phyloP scores from a whole-genome alignment of 2,329 filamentous ascomycete species.

The Clarireedia hainanense region DNA sequence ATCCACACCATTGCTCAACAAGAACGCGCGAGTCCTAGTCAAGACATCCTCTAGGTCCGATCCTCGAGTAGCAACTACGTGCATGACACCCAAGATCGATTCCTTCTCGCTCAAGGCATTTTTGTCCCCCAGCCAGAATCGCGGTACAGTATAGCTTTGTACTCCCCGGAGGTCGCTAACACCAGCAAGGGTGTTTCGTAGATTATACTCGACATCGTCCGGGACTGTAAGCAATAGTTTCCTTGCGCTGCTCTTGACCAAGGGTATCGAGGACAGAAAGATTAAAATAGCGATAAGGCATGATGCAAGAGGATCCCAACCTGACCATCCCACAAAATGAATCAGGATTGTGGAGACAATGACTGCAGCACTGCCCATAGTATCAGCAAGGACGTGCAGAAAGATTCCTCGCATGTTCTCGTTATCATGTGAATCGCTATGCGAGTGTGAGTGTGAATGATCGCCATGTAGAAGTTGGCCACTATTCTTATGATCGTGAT shows the following conservation, averaged over 20 bases:
- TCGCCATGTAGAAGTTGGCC: slow-evolving; percentile 6
- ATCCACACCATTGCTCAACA: slow-evolving; percentile 66
- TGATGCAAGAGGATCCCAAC: slow-evolving; percentile 91
- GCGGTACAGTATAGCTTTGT: slow-evolving; percentile 74
- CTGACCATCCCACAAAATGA: slow-evolving; percentile 80
- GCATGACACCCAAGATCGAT: slow-evolving; percentile 73
- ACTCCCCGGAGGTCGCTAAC: slow-evolving; percentile 78
- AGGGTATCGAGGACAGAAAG: slow-evolving; percentile 80
- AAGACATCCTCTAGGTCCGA: slow-evolving; percentile 77
- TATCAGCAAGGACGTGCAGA: slow-evolving; percentile 89
- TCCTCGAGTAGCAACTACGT: slow-evolving; percentile 66
- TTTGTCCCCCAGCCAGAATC: slow-evolving; percentile 85
- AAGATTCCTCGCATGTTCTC: slow-evolving; percentile 99
- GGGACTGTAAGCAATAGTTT: slow-evolving; percentile 79
- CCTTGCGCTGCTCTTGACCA: slow-evolving; percentile 78
- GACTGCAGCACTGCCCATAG: slow-evolving; percentile 87
- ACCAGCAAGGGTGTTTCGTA: slow-evolving; percentile 79
- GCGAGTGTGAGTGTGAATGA: slow-evolving; percentile 3
- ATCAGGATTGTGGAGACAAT: slow-evolving; percentile 87
- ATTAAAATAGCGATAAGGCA: slow-evolving; percentile 91
- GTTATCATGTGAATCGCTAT: slow-evolving; percentile 50
- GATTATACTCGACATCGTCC: slow-evolving; percentile 75
- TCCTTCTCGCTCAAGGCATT: slow-evolving; percentile 32
- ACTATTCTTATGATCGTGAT: slow-evolving; percentile 14
- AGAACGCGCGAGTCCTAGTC: slow-evolving; percentile 64